Base-by-base conservation (phyloP, 371 early-diverging fungal species). In the Actinomucor elegans region DNA sequence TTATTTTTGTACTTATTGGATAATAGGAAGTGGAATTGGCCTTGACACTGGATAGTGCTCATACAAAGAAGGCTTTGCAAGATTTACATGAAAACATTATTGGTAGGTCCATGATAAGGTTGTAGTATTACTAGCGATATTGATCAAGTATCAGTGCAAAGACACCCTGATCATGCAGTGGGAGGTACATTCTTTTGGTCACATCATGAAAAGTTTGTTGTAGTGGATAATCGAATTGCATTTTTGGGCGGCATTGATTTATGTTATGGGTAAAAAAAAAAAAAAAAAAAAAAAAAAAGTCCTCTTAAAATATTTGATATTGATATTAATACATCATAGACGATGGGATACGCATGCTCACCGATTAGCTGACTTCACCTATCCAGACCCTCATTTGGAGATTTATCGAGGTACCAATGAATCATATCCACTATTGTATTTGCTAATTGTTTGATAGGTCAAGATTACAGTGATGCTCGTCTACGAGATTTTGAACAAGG, bases 381-480 rank as follows among this genome's bases (percentile, higher is more conserved):
- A 37, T 6, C 17, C 42, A 18, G 65, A 66, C 21, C 63, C 73
- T 23, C 55, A 57, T 15, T 36, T 55, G 24, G 73, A 72, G 40
- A 55, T 70, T n/a, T 76, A 55, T 58, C 77, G 73, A 37, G 75
- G 48, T 48, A 35, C 32, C 8, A 23, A 26, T 33, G 18, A 47
- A 59, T 24, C 4, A 18, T 21, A 24, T 40, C 4, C 11, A 9
- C 18, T 38, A n/a, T n/a, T n/a, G n/a, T n/a, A n/a, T n/a, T n/a
- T n/a, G n/a, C n/a, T n/a, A n/a, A n/a, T n/a, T n/a, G n/a, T n/a
- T n/a, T 18, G 14, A 26, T 34, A 49, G 55, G 94, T n/a, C 89
- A 86, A 65, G 97, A 96, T 64, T 96, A 92, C 71, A 88, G 85
- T 64, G 94, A 96, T 66, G 92, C 95, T 10, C 85, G 95, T 37